Percentiles rank a stretch among this genome's conserved stretches.
These are phyloP conservation scores for Allium fistulosum DNA, from an alignment of 106 monocot genomes.

Conservation along the genomic window DNA sequence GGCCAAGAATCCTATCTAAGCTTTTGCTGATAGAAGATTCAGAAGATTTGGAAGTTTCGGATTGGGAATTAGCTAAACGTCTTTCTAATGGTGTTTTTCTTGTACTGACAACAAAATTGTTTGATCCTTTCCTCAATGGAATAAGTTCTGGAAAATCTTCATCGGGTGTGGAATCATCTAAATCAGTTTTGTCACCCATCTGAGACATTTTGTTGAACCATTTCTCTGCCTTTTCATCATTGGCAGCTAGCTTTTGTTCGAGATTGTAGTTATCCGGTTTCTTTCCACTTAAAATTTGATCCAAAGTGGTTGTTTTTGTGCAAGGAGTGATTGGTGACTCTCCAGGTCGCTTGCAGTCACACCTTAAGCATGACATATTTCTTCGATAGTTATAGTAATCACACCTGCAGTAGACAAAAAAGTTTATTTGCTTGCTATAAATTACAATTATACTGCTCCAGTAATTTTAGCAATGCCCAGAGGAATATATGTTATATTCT, in stretches of 20 bases:
- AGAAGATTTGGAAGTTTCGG: slow-evolving; percentile 11
- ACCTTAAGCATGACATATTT: slow-evolving; percentile 83
- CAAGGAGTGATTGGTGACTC: slow-evolving; percentile 8
- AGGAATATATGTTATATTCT: neutral
- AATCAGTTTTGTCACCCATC: slow-evolving; percentile 81
- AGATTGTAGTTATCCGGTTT: slow-evolving; percentile 32
- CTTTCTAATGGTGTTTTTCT: slow-evolving; percentile 94
- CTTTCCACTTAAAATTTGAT: slow-evolving; percentile 24
- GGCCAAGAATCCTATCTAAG: slow-evolving; percentile 75
- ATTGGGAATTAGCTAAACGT: slow-evolving; percentile 42
- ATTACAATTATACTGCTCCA: neutral
- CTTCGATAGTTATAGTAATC: slow-evolving; percentile 83
- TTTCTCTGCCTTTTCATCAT: slow-evolving; percentile 87
- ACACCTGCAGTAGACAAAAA: slow-evolving; percentile 40
- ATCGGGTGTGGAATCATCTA: slow-evolving; percentile 59
- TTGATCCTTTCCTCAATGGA: slow-evolving; percentile 94
- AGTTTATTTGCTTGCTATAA: neutral
- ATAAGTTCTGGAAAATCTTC: slow-evolving; percentile 96
- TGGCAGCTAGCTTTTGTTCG: slow-evolving; percentile 49
- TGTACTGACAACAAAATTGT: slow-evolving; percentile 88
- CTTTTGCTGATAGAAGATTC: slow-evolving; percentile 50
- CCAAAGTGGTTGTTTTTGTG: slow-evolving; percentile 15
- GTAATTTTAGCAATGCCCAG: neutral
- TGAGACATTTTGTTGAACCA: slow-evolving; percentile 89
- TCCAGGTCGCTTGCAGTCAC: slow-evolving; percentile 80